Conservation (phyloP, 495 filamentous ascomycete genomes). For the Annulohypoxylon maeteangense region DNA sequence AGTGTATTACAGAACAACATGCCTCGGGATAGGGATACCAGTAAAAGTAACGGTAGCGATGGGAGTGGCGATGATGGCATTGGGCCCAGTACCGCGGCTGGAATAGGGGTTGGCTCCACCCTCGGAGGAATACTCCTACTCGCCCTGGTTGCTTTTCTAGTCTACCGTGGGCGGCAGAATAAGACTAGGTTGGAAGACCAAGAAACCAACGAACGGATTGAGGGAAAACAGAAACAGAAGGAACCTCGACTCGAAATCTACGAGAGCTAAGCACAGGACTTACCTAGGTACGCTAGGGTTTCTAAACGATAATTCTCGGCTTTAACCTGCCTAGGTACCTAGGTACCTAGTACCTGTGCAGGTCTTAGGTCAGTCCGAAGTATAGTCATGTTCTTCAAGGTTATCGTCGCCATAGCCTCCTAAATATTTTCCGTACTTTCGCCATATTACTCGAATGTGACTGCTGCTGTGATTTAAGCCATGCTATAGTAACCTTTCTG, state of each 20-base stretch:
- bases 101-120: conserved; percentile 35
- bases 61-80: conserved; percentile 6
- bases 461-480: too few species aligned
- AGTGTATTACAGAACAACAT: background rate
- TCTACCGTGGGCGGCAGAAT: conserved; percentile 22
- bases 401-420: background rate
- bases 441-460: background rate
- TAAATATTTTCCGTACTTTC: background rate
- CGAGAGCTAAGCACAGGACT: background rate
- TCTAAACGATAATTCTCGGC: background rate
- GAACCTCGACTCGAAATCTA: background rate
- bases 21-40: background rate
- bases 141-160: conserved; percentile 24
- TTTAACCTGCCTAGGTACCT: too few species aligned
- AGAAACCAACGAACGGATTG: background rate
- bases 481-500: too few species aligned
- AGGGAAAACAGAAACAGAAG: conserved; percentile 18
- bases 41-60: background rate
- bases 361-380: too few species aligned
- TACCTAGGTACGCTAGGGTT: background rate
- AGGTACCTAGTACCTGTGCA: too few species aligned
- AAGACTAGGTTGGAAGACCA: background rate
- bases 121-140: conserved; percentile 32
- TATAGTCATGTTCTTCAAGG: too few species aligned
- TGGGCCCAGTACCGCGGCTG: conserved; percentile 12